Evolutionary conservation across 495 filamentous ascomycete species (phyloP), one percentile per base, ranked within the genome.

Genomic region (Sordaria brevicollis): DNA sequence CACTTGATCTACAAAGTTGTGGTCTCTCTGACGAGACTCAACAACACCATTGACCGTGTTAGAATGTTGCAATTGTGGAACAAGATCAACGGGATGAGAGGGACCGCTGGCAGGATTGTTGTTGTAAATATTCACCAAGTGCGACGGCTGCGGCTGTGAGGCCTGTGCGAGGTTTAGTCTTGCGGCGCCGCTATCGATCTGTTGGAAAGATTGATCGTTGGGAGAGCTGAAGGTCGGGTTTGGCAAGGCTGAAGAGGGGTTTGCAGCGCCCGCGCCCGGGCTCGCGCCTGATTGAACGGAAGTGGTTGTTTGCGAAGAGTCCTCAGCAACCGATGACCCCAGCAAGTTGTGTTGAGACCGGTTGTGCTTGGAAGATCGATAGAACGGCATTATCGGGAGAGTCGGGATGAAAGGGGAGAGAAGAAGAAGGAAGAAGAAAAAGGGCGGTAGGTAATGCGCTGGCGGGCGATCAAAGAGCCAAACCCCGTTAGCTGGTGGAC

Each of bases 331-430:
- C 70, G 76, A 74, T 68, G 78, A 72, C 78, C 81, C 82, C 69
- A 81, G 78, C 66, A 84, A 76, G 68, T 82, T 83, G 74, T 83
- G 82, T 75, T 84, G 82, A 79, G 82, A 83, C 73, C 80, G 81
- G 76, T 83, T 83, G 79, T 79, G 81, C 68, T 80, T 82, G 75
- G 79, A 80, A 77, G 82, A 73, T 76, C 81, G 80, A 77, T 79
- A 78, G 75, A 82, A 84, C 68, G 80, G 78, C 81, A 81, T 81
- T 77, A 74, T 81, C 70, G 68, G 70, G 71, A 34, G 33, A 68
- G 25, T 31, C 49, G 49, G 33, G 49, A 62, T 70, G 36, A 21
- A 65, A 68, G 57, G 62, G 25, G 29, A 33, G 65, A 68, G 67
- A 49, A 34, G 43, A 21, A 39, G 67, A 36, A 34, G 35, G 68